Evolutionary conservation across 2,329 filamentous ascomycete genomes (phyloP).

Genomic region (Venturia asperata): DNA sequence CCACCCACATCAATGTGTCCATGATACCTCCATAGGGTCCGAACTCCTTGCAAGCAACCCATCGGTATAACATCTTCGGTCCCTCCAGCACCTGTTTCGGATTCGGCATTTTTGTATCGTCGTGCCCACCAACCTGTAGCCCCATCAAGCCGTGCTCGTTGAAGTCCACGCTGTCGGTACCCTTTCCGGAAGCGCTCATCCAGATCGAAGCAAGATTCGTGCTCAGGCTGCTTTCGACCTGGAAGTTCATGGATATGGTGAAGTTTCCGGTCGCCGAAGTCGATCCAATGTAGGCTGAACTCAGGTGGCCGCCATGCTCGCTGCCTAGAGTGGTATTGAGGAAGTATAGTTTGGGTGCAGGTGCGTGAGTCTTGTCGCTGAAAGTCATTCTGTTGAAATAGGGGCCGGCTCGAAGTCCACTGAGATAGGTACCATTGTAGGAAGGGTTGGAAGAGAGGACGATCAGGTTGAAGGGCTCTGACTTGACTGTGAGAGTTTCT

Average conservation of each 20-base stretch:
- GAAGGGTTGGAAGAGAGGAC: neutral
- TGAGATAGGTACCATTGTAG: slow-evolving; percentile 5
- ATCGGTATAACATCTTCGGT: neutral
- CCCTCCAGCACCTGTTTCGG: neutral
- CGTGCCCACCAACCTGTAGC: neutral
- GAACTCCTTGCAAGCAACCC: slow-evolving; percentile 11
- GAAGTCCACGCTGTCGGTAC: neutral
- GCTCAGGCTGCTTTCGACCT: neutral
- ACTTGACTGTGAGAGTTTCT: neutral
- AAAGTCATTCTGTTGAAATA: neutral
- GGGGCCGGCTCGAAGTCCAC: neutral
- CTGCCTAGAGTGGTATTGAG: neutral
- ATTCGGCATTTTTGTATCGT: slow-evolving; percentile 9
- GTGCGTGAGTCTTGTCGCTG: neutral
- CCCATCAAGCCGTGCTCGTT: neutral
- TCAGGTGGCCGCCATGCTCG: neutral
- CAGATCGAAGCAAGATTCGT: slow-evolving; percentile 7
- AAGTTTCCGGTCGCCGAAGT: neutral
- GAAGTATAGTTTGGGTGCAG: neutral
- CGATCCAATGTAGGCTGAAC: neutral
- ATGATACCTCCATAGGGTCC: slow-evolving; percentile 4
- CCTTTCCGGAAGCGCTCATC: neutral
- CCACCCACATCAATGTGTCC: slow-evolving; percentile 8
- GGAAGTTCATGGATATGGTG: neutral
- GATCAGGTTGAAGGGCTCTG: neutral